Conservation (phyloP, 1,284 basidiomycete species). For the Pseudozyma hubeiensis region DNA sequence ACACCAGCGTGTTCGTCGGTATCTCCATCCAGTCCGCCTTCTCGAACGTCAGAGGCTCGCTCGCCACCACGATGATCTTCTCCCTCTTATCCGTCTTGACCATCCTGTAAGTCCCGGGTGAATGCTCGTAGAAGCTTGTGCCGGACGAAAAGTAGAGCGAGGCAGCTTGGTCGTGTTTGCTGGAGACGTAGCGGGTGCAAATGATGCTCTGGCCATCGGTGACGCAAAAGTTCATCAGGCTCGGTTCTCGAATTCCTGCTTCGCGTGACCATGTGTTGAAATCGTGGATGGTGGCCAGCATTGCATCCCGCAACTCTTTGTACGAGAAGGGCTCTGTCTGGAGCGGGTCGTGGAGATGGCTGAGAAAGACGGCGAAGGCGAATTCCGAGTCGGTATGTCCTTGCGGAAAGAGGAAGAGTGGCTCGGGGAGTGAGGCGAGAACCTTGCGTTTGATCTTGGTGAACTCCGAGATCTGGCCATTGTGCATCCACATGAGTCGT, state of each 20-base stretch:
- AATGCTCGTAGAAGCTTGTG: slow-evolving; percentile 86
- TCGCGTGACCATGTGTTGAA: slow-evolving; percentile 59
- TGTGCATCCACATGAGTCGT: slow-evolving; percentile 67
- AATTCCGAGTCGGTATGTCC: slow-evolving; percentile 65
- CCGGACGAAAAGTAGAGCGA: slow-evolving; percentile 96
- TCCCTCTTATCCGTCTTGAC: slow-evolving; percentile 94
- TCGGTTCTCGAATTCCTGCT: slow-evolving; percentile 73
- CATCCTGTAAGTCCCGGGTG: slow-evolving; percentile 61
- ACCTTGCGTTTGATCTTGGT: slow-evolving; percentile 58
- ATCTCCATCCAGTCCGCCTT: slow-evolving; percentile 97
- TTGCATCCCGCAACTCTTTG: slow-evolving; percentile 53
- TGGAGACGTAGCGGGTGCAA: slow-evolving; percentile 93
- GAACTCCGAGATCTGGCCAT: slow-evolving; percentile 63
- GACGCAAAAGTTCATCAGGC: slow-evolving; percentile 94
- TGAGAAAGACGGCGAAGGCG: slow-evolving; percentile 63
- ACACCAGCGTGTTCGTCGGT: slow-evolving; percentile 87
- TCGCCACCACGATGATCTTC: slow-evolving; percentile 82
- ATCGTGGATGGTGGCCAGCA: slow-evolving; percentile 61
- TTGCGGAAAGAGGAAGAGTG: slow-evolving; percentile 61
- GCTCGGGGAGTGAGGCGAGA: slow-evolving; percentile 52
- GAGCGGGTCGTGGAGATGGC: slow-evolving; percentile 51
- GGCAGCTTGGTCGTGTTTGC: slow-evolving; percentile 88
- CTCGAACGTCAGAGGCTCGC: slow-evolving; percentile 72
- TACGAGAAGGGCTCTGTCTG: slow-evolving; percentile 41
- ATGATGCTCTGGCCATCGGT: slow-evolving; percentile 93